Percentiles rank a stretch among this genome's conserved stretches.
Evolutionary conservation across 163 green algal genomes (phyloP).

Genomic region (Picocystis sp.): DNA sequence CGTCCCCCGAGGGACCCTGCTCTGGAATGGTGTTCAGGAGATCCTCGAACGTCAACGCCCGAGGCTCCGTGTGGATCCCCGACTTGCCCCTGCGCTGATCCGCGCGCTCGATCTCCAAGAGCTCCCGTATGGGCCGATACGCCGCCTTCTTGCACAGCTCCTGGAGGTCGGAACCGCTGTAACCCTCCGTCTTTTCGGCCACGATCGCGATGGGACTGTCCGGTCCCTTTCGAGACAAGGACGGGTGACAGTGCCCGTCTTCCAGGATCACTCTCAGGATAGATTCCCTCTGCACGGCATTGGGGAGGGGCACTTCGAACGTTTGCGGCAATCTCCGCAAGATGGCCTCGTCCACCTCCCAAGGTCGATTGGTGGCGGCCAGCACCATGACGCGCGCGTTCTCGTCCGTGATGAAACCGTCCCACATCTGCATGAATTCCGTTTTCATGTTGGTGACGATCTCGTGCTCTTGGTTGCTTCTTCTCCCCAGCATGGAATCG

Average conservation of each 20-base stretch:
- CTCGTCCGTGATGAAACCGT: constrained; percentile 17
- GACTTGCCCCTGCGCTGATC: background rate
- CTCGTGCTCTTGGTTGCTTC: constrained; percentile 26
- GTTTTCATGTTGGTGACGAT: constrained; percentile 32
- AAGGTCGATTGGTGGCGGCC: constrained; percentile 28
- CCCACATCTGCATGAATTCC: constrained; percentile 37
- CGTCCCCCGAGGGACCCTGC: too few species aligned
- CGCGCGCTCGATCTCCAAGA: constrained; percentile 8
- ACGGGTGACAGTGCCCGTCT: constrained; percentile 9
- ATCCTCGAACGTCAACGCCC: too few species aligned
- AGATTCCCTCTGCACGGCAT: constrained; percentile 23
- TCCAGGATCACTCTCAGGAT: constrained; percentile 49
- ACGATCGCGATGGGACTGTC: constrained; percentile 14
- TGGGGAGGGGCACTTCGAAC: constrained; percentile 36
- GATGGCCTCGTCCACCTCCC: constrained; percentile 28
- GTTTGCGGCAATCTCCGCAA: constrained; percentile 16
- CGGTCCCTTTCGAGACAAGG: background rate
- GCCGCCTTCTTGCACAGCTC: constrained; percentile 50
- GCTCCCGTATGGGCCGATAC: constrained; percentile 12
- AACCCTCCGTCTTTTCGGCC: constrained; percentile 36
- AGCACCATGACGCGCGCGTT: constrained; percentile 28
- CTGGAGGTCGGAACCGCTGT: constrained; percentile 47
- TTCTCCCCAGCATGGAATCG: constrained; percentile 26
- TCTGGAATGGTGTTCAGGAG: too few species aligned
- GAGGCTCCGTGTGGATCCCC: too few species aligned